These are phyloP conservation scores for Darksidea phi DNA, from an alignment of 495 filamentous ascomycete genomes.

Conservation along the genomic window DNA sequence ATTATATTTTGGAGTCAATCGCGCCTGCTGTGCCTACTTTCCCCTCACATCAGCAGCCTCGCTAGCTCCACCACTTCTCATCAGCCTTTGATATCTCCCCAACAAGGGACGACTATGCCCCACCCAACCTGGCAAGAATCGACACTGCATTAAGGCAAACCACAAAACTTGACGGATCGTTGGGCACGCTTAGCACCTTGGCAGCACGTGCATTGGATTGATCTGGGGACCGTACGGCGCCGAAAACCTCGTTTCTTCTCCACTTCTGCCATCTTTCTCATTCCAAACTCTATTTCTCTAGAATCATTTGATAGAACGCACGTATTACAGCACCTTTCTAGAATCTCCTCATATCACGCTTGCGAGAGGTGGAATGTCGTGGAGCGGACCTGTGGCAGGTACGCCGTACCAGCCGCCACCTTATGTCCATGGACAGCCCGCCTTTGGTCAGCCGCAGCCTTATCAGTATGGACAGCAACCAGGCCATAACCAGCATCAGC, in stretches of 20 bases:
- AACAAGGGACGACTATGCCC: too few relatives aligned
- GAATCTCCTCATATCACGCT: background rate
- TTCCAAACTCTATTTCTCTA: too few relatives aligned
- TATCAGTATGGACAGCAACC: conserved; percentile 30
- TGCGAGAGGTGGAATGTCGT: conserved; percentile 26
- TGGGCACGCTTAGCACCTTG: too few relatives aligned
- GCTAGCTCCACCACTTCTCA: background rate
- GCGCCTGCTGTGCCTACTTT: conserved; percentile 10
- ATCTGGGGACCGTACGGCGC: too few relatives aligned
- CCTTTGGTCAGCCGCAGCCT: conserved; percentile 19
- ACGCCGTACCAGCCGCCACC: conserved; percentile 28
- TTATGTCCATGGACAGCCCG: conserved; percentile 20
- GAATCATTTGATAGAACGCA: background rate
- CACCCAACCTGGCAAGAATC: too few relatives aligned
- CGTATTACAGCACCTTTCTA: background rate
- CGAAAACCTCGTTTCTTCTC: too few relatives aligned
- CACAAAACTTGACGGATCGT: too few relatives aligned
- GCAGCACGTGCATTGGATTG: too few relatives aligned
- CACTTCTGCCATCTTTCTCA: too few relatives aligned
- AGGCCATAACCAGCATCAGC: conserved; percentile 25
- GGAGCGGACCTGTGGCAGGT: conserved; percentile 29
- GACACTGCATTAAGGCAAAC: too few relatives aligned
- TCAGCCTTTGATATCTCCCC: background rate
- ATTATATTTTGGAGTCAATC: background rate
- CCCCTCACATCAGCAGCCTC: conserved; percentile 26